Evolutionary conservation across 192 early-diverging fungal genomes (phyloP).

Genomic region (Coemansia guatemalensis): DNA sequence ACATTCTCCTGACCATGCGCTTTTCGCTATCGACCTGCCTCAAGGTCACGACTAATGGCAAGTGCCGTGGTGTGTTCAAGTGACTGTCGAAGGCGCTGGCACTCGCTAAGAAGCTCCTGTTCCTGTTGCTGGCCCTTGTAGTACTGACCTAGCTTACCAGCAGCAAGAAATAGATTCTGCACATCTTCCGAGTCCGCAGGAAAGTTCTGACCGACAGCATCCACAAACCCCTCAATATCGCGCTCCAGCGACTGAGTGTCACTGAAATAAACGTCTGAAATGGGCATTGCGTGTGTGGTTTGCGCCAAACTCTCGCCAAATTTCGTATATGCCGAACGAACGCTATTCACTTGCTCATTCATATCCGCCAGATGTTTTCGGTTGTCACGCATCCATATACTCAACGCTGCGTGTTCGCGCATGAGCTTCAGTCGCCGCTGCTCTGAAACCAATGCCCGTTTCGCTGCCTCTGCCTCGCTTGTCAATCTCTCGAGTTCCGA

Average conservation of each 20-base stretch:
- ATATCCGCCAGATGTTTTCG: conserved; percentile 16
- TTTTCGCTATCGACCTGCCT: neutral
- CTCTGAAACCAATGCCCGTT: conserved; percentile 11
- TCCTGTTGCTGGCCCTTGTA: conserved; percentile 25
- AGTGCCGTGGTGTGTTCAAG: conserved; percentile 31
- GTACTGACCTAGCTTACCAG: conserved; percentile 13
- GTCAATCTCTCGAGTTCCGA: conserved; percentile 22
- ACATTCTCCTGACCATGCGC: no score
- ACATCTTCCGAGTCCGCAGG: neutral
- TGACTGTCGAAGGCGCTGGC: conserved; percentile 25
- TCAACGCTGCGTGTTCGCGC: conserved; percentile 32
- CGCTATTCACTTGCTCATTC: conserved; percentile 11
- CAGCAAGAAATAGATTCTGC: conserved; percentile 10
- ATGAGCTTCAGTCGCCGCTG: conserved; percentile 44
- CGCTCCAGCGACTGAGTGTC: conserved; percentile 23
- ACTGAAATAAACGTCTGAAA: conserved; percentile 27
- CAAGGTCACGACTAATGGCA: conserved; percentile 21
- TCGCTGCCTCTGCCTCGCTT: conserved; percentile 19
- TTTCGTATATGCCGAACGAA: conserved; percentile 18
- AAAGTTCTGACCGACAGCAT: conserved; percentile 20
- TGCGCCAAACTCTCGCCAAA: conserved; percentile 19
- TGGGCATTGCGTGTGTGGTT: conserved; percentile 45
- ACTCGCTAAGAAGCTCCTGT: conserved; percentile 38
- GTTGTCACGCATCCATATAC: conserved; percentile 28
- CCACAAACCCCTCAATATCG: conserved; percentile 28